Base-by-base conservation (phyloP, 2,329 filamentous ascomycete species). In the Parastagonospora nodorum region DNA sequence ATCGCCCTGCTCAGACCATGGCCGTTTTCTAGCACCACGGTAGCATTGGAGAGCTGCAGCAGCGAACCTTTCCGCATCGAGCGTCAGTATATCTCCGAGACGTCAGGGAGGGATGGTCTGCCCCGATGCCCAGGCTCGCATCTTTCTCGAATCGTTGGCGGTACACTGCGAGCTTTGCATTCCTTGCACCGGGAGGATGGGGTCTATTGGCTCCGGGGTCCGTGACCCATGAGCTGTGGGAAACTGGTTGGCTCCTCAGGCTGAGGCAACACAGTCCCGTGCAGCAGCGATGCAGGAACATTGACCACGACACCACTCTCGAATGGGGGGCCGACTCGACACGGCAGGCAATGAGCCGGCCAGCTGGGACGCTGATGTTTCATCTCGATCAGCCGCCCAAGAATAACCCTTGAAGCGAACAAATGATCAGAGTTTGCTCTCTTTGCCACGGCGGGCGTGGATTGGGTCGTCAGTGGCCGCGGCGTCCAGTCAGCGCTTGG, bases 11-110 rank as follows among this genome's bases (percentile, higher is more conserved):
- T 77, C 73, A 77, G 74, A 68, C 75, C 73, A 74, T 70, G 68
- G 53, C 69, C 69, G 64, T 71, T 68, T 63, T 71, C 69, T 71
- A 74, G 72, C 72, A 74, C 71, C 68, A 74, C 68, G 70, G 73
- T 77, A 73, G 72, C 72, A 76, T 75, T 75, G 74, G 74, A 66
- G 73, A 73, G 74, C 74, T 77, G 75, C 76, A 77, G 74, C 66
- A 71, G 71, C 73, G 70, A 72, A 60, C 70, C 68, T 72, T 69
- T 68, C 74, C 73, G 61, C 71, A 77, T 71, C 56, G 58, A 68
- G 74, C 55, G 58, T 63, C 61, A 71, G 63, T 75, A 75, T 71
- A 71, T 73, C 69, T 70, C 71, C 71, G 70, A 65, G 50, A 72
- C 57, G 71, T 62, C 67, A 75, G 70, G 68, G 69, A 72, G 67